Evolutionary conservation across 1,284 basidiomycete species (phyloP).

Genomic region (Inonotus obliquus): DNA sequence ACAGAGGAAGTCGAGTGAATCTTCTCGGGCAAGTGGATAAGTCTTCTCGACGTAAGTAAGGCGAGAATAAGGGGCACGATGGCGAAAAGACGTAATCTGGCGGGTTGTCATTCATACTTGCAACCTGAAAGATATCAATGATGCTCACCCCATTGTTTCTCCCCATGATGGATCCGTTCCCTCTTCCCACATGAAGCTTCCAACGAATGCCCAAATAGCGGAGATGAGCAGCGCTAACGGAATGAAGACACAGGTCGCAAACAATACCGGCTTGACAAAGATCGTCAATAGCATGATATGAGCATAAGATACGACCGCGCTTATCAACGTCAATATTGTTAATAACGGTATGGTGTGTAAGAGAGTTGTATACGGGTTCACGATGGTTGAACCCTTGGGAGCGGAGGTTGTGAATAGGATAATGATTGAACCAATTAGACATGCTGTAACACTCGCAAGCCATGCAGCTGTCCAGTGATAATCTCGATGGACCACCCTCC

Average conservation of each 20-base stretch:
- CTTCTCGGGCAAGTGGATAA: conserved; percentile 62
- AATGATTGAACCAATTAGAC: conserved; percentile 57
- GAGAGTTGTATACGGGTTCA: conserved; percentile 67
- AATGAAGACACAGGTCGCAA: conserved; percentile 74
- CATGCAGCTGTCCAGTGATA: conserved; percentile 65
- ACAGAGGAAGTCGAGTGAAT: conserved; percentile 71
- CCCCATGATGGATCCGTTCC: conserved; percentile 70
- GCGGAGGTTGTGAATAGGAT: conserved; percentile 49
- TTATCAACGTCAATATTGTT: conserved; percentile 70
- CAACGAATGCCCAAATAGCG: conserved; percentile 83
- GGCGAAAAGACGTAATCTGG: conserved; percentile 71
- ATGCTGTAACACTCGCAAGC: conserved; percentile 53
- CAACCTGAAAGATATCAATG: neutral
- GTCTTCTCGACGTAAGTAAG: conserved; percentile 64
- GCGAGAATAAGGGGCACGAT: conserved; percentile 70
- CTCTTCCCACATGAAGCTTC: conserved; percentile 83
- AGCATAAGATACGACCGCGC: conserved; percentile 67
- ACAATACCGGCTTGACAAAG: conserved; percentile 79
- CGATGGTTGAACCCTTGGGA: conserved; percentile 34
- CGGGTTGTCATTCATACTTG: conserved; percentile 9
- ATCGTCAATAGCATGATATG: conserved; percentile 76
- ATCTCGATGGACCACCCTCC: conserved; percentile 67
- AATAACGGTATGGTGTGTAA: conserved; percentile 83
- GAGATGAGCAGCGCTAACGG: conserved; percentile 79
- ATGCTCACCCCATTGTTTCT: conserved; percentile 71